Evolutionary conservation across 2,329 filamentous ascomycete genomes (phyloP).

Genomic region (Orbilia quercus): DNA sequence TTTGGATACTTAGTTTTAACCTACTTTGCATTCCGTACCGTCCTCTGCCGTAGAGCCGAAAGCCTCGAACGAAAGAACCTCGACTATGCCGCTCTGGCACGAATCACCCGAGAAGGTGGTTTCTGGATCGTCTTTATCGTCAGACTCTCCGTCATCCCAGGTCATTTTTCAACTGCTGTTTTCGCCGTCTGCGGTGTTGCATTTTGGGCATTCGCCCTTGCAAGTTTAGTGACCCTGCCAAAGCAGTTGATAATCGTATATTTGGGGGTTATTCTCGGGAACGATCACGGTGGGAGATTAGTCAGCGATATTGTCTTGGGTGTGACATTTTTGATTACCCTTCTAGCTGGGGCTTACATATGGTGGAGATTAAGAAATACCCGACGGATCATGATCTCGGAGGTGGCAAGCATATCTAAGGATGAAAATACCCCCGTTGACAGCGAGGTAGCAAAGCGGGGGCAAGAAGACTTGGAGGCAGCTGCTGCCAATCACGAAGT

Average conservation of each 20-base stretch:
- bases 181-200: conserved; percentile 65
- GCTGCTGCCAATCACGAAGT: conserved; percentile 15
- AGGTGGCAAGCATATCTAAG: background rate
- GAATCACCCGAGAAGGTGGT: conserved; percentile 64
- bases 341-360: conserved; percentile 63
- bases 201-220: conserved; percentile 64
- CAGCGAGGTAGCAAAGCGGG: background rate
- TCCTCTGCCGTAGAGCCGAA: conserved; percentile 62
- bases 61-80: conserved; percentile 64
- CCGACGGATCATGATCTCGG: conserved; percentile 61
- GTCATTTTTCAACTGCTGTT: conserved; percentile 65
- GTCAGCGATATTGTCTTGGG: conserved; percentile 61
- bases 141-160: conserved; percentile 64
- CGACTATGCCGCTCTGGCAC: conserved; percentile 64
- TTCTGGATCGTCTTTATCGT: conserved; percentile 65
- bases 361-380: conserved; percentile 62
- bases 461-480: background rate
- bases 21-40: conserved; percentile 64
- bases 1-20: conserved; percentile 58
- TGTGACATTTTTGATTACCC: conserved; percentile 62
- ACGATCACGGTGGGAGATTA: conserved; percentile 39
- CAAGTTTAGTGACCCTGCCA: conserved; percentile 64
- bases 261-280: conserved; percentile 63
- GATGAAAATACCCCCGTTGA: background rate
- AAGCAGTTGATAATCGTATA: conserved; percentile 65